These are phyloP conservation scores for Scedosporium boydii DNA, from an alignment of 2,329 filamentous ascomycete genomes.

Conservation along the genomic window DNA sequence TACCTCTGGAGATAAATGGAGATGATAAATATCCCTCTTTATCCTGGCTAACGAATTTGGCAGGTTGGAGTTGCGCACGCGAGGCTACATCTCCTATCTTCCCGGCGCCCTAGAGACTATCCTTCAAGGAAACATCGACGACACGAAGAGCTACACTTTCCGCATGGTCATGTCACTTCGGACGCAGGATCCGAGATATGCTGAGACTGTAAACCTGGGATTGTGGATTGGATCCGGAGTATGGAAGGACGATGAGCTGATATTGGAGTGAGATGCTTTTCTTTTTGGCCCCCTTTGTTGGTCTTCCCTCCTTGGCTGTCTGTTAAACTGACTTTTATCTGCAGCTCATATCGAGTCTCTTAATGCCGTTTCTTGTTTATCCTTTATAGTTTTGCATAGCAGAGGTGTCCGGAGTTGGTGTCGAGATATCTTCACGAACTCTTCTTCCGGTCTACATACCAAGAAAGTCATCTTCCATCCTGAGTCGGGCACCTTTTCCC, in stretches of 20 bases:
- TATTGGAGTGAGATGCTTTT: conserved; percentile 29
- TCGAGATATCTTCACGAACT: neutral
- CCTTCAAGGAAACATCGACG: conserved; percentile 26
- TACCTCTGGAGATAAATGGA: neutral
- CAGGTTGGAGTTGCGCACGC: conserved; percentile 34
- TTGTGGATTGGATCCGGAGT: conserved; percentile 41
- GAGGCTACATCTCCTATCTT: conserved; percentile 37
- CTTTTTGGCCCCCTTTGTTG: conserved; percentile 8
- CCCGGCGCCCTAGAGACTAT: conserved; percentile 31
- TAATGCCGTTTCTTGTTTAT: neutral
- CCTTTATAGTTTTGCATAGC: neutral
- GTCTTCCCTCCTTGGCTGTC: neutral
- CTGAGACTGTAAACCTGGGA: conserved; percentile 37
- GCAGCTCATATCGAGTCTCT: conserved; percentile 1
- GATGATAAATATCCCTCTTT: neutral
- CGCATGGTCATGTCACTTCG: conserved; percentile 40
- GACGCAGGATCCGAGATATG: conserved; percentile 38
- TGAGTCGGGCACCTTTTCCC: too few relatives aligned
- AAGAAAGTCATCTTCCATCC: too few relatives aligned
- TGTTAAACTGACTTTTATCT: neutral
- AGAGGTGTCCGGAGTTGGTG: neutral
- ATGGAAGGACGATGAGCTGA: conserved; percentile 33
- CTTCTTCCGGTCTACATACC: neutral
- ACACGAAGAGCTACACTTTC: conserved; percentile 35
- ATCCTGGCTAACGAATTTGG: too few relatives aligned